These are phyloP conservation scores for Tetrastigma voinierianum DNA, from an alignment of 164 flowering plant species.

Conservation along the genomic window DNA sequence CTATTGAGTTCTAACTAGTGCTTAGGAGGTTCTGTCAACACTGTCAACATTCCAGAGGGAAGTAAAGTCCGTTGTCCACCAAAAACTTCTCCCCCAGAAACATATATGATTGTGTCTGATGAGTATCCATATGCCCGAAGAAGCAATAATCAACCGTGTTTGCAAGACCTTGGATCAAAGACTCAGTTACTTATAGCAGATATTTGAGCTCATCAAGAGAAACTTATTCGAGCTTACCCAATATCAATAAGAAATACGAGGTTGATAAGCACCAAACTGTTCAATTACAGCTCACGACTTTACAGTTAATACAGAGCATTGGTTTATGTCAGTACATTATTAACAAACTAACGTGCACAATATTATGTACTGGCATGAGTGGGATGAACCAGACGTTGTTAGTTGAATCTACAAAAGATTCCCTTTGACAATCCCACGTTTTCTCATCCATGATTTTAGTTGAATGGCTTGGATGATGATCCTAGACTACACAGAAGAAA, in stretches of 20 bases:
- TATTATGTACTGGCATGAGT: conserved; percentile 70
- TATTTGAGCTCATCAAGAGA: background rate
- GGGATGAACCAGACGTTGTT: conserved; percentile 79
- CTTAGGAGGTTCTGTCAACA: conserved; percentile 86
- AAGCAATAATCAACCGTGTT: conserved; percentile 95
- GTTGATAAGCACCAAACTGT: no score
- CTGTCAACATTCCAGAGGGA: conserved; percentile 94
- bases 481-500: no score
- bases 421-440: conserved; percentile 78
- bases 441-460: conserved; percentile 87
- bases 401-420: conserved; percentile 66
- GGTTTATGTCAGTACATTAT: no score
- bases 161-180: conserved; percentile 14
- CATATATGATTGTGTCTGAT: conserved; percentile 78
- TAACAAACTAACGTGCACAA: background rate
- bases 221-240: background rate
- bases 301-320: no score
- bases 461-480: no score
- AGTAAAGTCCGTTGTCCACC: conserved; percentile 86
- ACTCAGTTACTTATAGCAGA: no score
- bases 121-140: conserved; percentile 92
- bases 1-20: conserved; percentile 56
- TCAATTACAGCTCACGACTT: no score
- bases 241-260: no score
- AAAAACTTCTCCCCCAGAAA: conserved; percentile 90